Evolutionary conservation across 331 rosid genomes (phyloP), one percentile per base, ranked within the genome.

Genomic region (Phaseolus coccineus): DNA sequence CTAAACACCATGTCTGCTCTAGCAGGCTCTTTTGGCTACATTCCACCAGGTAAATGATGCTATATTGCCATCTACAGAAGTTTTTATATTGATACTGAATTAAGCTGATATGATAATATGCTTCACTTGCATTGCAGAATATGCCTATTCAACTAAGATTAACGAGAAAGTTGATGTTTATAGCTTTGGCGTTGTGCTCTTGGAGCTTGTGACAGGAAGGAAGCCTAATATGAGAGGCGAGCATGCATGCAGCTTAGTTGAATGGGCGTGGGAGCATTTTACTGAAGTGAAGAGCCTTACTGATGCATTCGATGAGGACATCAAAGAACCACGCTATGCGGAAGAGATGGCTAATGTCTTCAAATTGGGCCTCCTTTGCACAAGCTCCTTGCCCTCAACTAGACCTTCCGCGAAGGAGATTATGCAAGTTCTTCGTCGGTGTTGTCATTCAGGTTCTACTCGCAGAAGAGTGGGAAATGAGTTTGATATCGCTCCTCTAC

Each of bases 11-110:
- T 90, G 78, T 91, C 98, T 13, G 74, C 69, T 63, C 62, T 95
- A 77, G 99, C 97, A 19, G 99, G 98, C 62, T 85, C 99, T 35
- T 87, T 86, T 5, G 99, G 99, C 25, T 93, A 93, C 81, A 87
- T 93, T 1, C 94, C 99, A 69, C 99, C 98, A 46, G 99, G 99
- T 96, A 85, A 76, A 64, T 47, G 37, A n/a, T 19, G 42, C 11
- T 51, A 40, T 22, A 19, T 39, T 66, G 13, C 15, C 46, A 47
- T 14, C n/a, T 50, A n/a, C 27, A 35, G 2, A 47, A 79, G 42
- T 69, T 13, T 57, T 28, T 46, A 24, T 3, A 15, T 67, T 52
- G 37, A 63, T 53, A 42, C 28, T 59, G 69, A 76, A 69, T 53
- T 51, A 8, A 37, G 25, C 10, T 79, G 8, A 37, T 42, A 50